These are phyloP conservation scores for Aspergillus sojae DNA, from an alignment of 2,329 filamentous ascomycete genomes.

Conservation along the genomic window DNA sequence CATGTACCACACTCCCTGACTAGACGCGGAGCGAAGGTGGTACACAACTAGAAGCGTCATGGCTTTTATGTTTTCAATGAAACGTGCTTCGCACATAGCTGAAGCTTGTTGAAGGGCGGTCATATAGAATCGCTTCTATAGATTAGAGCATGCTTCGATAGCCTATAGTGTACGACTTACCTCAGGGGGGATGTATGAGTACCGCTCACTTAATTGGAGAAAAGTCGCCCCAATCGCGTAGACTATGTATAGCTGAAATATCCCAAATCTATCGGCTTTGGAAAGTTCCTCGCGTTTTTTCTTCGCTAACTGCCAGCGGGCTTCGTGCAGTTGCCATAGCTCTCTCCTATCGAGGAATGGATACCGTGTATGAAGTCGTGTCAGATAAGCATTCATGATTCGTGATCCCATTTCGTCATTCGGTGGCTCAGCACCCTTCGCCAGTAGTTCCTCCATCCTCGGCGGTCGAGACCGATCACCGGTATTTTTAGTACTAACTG, in stretches of 20 bases:
- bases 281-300: slow-evolving; percentile 39
- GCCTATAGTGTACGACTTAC: slow-evolving; percentile 26
- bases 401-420: slow-evolving; percentile 49
- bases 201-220: slow-evolving; percentile 52
- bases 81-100: slow-evolving; percentile 52
- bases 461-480: slow-evolving; percentile 32
- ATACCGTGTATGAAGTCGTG: slow-evolving; percentile 52
- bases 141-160: not conserved
- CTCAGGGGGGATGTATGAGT: slow-evolving; percentile 47
- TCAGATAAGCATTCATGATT: slow-evolving; percentile 51
- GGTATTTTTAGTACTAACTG: slow-evolving; percentile 14
- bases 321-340: slow-evolving; percentile 48
- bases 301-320: slow-evolving; percentile 42
- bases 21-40: slow-evolving; percentile 54
- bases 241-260: slow-evolving; percentile 56
- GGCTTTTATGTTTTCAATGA: slow-evolving; percentile 55
- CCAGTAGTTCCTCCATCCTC: slow-evolving; percentile 47
- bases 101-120: slow-evolving; percentile 54
- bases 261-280: slow-evolving; percentile 45
- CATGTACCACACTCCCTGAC: slow-evolving; percentile 58
- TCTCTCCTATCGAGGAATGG: slow-evolving; percentile 53
- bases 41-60: slow-evolving; percentile 57
- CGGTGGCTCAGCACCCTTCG: slow-evolving; percentile 50
- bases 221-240: slow-evolving; percentile 57
- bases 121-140: slow-evolving; percentile 50